These are phyloP conservation scores for Sclerotinia spermophila DNA, from an alignment of 2,329 filamentous ascomycete species.

Conservation along the genomic window DNA sequence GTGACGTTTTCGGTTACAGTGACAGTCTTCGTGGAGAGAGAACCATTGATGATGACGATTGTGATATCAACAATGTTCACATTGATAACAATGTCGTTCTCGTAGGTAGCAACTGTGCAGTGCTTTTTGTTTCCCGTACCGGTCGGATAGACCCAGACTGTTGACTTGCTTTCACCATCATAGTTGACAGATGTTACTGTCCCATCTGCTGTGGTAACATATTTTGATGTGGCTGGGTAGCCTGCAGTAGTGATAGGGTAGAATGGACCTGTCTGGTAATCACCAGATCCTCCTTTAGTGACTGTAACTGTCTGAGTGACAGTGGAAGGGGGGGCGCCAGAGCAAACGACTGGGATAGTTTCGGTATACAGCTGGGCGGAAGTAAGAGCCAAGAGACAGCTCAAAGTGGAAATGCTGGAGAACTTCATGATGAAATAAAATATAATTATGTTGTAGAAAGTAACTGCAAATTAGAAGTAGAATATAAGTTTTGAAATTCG, in stretches of 20 bases:
- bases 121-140: slow-evolving; percentile 18
- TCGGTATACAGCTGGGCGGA: slow-evolving; percentile 21
- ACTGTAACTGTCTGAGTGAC: slow-evolving; percentile 5
- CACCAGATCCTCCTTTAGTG: neutral
- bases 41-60: neutral
- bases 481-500: neutral
- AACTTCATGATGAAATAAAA: slow-evolving; percentile 27
- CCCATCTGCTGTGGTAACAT: neutral
- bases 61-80: slow-evolving; percentile 19
- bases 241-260: neutral
- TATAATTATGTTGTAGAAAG: neutral
- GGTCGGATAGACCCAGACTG: slow-evolving; percentile 25
- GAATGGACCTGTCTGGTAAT: neutral
- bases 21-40: neutral
- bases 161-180: slow-evolving; percentile 14
- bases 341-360: neutral
- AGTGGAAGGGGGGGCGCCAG: neutral
- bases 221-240: neutral
- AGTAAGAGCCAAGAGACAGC: slow-evolving; percentile 20
- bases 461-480: neutral
- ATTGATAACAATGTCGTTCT: slow-evolving; percentile 17
- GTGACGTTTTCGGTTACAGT: neutral
- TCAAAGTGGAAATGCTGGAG: slow-evolving; percentile 23
- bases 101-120: slow-evolving; percentile 25
- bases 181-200: neutral